Evolutionary conservation across 192 early-diverging fungal genomes (phyloP), one percentile per base, ranked within the genome.

Genomic region (Lobosporangium transversale): DNA sequence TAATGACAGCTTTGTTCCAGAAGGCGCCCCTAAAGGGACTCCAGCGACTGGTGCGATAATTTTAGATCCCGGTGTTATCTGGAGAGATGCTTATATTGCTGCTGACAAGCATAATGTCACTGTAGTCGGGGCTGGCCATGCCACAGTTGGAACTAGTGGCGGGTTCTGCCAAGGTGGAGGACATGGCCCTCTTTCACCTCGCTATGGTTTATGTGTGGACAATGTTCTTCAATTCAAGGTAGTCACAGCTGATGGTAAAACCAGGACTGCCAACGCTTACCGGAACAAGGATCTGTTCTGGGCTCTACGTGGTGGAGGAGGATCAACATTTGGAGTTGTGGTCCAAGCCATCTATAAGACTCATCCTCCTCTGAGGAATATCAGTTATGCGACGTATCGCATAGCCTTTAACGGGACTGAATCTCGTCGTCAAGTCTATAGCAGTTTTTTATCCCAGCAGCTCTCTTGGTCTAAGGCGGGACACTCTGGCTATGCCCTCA

Each of bases 271-370:
- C 24, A 85, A 83, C 73, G 37, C 55, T 1, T 51, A 74, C 48
- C 51, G 59, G 42, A 80, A 87, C 61, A 2, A 64, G 10, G 86
- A 89, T 64, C 55, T 90, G 9, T 89, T 88, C 47, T 88, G 85
- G 82, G 87, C 86, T 9, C 51, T 89, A 14, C 86, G 87, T 31
- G 89, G 89, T n/a, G 88, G 80, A 33, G 87, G 87, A 26, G 83
- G 79, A 27, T 61, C 43, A 0, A 58, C 47, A 31, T 81, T 62
- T 64, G 80, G 62, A 21, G 74, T 71, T 37, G 63, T 81, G 9
- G 69, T 73, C 17, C 61, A 73, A 24, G 69, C 69, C 9, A 45
- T 58, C 10, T 64, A 64, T 44, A 29, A 31, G n/a, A 73, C 61
- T 26, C 69, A 73, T 27, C 61, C 69, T 11, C 23, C 69, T 0